Base-by-base conservation (phyloP, 352 stramenopile genomes). In the Globisporangium viniferum region DNA sequence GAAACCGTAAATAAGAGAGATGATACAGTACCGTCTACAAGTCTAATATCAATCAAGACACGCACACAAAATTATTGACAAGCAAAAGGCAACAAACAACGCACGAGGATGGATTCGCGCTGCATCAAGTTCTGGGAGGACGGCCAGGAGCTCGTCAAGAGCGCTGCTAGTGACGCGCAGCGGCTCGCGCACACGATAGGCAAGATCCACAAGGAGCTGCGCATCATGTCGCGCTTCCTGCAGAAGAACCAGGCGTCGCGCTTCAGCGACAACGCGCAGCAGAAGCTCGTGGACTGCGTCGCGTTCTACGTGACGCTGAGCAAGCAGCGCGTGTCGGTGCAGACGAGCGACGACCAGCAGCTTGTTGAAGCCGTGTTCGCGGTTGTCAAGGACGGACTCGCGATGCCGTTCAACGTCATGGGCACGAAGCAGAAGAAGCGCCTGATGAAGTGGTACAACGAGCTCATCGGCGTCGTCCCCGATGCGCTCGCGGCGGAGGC, bases 361-460 rank as follows among this genome's bases (percentile, higher is more conserved):
- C 62, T 93, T 41, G 55, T 78, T 6, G 84, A 95, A 51, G 81
- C 77, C 0, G 75, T 78, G 15, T 88, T 93, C 48, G 69, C 89
- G 48, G 82, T 84, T 10, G 75, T 95, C 31, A 95, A 93, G 56
- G 88, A 95, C 51, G 84, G 74, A 0, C 78, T 95, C 0, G 88
- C 86, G 14, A 95, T 95, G 88, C 88, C 86, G 4, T 94, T 92
- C 66, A 91, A 82, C 63, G 86, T 94, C 57, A 74, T 94, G 58
- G 80, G 84, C 65, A 82, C 79, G 18, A 95, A 94, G 63, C 82
- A 94, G 57, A 94, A 95, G 73, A 94, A 93, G 60, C 77, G 71
- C 20, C 72, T 94, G 49, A 64, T 95, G 31, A 95, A 95, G 60
- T 92, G 87, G 84, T 89, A 94, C 78, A 93, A 93, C 55, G 86